Evolutionary conservation across 225 moss, liverwort and hornwort genomes (phyloP), one percentile per base, ranked within the genome.

Genomic region (Physcomitrium patens): DNA sequence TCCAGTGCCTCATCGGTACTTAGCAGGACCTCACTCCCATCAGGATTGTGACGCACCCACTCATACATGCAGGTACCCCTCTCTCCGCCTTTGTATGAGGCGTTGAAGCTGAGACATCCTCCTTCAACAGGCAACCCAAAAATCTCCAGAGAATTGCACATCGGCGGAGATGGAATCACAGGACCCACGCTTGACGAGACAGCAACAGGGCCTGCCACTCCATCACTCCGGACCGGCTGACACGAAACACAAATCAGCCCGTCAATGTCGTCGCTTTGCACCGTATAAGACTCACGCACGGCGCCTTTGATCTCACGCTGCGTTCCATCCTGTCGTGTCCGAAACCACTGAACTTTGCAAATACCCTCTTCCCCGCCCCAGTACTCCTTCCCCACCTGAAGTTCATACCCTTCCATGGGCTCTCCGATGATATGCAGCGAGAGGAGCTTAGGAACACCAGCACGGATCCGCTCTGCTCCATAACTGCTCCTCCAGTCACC

Each of bases 231-330:
- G 70, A 93, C 85, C 44, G 95, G 95, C 75, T 92, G 89, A 83
- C 92, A 95, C 51, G 95, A 95, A 45, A 95, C 91, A 51, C 95
- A 95, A 48, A 95, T 74, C 1, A 95, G 74, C 15, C 92, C 95
- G 58, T 89, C 92, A 12, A 90, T 87, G 52, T 95, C 92, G 66
- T 95, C 95, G 9, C 84, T 81, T 48, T 86, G 85, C 10, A 93
- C 88, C 27, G 79, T 69, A 37, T 95, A 95, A 8, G 85, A 81
- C 15, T 81, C 76, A 49, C 86, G 91, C 48, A 86, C 89, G 8
- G 91, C 95, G 55, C 91, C 95, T 84, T 91, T 91, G 67, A 95
- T 95, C 76, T 92, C 95, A 60, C 95, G 92, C 48, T 95, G 95
- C 15, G 92, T 91, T 57, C 95, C 92, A 83, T 95, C 95, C 74